These are phyloP conservation scores for Termitomyces titanicus DNA, from an alignment of 768 basidiomycete genomes.

Conservation along the genomic window DNA sequence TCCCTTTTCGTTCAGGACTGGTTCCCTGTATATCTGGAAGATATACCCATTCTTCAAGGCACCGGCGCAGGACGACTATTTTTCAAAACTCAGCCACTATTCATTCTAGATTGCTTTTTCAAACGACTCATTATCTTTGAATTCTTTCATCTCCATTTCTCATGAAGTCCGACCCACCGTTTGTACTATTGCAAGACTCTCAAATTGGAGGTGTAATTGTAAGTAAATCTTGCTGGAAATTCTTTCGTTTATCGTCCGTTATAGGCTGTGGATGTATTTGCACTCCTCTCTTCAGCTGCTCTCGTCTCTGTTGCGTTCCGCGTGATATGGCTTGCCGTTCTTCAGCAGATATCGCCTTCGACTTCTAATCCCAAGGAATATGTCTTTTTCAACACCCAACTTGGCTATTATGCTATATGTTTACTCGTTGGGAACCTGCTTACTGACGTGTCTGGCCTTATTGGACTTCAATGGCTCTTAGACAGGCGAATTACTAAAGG, in stretches of 20 bases:
- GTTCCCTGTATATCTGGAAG: conserved; percentile 19
- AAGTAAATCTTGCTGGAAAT: conserved; percentile 16
- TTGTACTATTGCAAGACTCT: conserved; percentile 27
- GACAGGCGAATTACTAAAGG: conserved; percentile 45
- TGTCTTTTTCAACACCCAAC: conserved; percentile 67
- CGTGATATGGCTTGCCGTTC: conserved; percentile 42
- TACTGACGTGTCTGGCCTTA: conserved; percentile 47
- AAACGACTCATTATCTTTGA: conserved; percentile 10
- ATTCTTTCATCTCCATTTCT: neutral
- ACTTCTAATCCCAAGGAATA: conserved; percentile 37
- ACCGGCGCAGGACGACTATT: conserved; percentile 39
- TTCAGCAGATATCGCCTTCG: conserved; percentile 25
- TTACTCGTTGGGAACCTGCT: conserved; percentile 58
- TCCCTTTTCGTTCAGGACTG: conserved; percentile 20
- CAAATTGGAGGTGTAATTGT: conserved; percentile 34
- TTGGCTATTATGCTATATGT: conserved; percentile 66
- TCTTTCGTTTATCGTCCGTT: neutral
- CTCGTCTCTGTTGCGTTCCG: conserved; percentile 47
- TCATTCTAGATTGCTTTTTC: neutral
- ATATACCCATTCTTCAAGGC: conserved; percentile 15
- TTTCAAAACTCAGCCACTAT: conserved; percentile 11
- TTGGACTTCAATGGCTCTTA: conserved; percentile 49
- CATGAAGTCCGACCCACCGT: conserved; percentile 16
- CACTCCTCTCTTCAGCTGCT: conserved; percentile 50
- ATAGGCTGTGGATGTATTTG: conserved; percentile 49